A percentile compares a stretch with the other conserved stretches of the same genome.
Conservation (phyloP, 768 basidiomycete genomes). For the Lactarius trivialis region DNA sequence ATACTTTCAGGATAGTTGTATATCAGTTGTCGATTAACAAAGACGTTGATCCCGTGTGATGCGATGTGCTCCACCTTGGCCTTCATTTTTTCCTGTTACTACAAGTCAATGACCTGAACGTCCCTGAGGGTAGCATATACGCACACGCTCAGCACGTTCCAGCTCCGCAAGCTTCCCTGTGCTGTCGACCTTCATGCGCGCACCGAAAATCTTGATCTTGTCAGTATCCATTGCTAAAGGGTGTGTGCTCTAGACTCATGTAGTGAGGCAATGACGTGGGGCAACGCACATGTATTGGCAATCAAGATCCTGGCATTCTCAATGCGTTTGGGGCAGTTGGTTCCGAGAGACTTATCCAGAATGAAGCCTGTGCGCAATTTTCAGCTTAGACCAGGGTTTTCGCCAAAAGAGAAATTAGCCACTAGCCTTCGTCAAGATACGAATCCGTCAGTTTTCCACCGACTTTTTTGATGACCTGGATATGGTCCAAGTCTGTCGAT, state of each 20-base stretch:
- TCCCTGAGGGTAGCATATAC: conserved; percentile 22
- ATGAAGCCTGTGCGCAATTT: conserved; percentile 68
- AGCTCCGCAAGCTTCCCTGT: conserved; percentile 97
- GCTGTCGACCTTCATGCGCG: conserved; percentile 89
- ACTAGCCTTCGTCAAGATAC: conserved; percentile 89
- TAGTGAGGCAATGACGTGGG: background rate
- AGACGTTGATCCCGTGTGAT: conserved; percentile 90
- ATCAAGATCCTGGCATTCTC: conserved; percentile 95
- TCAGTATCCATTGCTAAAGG: conserved; percentile 95
- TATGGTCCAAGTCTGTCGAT: conserved; percentile 94
- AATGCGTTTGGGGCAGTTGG: conserved; percentile 90
- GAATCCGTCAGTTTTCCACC: conserved; percentile 97
- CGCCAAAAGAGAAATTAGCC: background rate
- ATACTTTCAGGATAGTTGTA: conserved; percentile 99
- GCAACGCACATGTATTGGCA: conserved; percentile 86
- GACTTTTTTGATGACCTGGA: conserved; percentile 99
- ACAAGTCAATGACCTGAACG: background rate
- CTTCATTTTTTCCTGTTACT: conserved; percentile 95
- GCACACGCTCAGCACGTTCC: conserved; percentile 86
- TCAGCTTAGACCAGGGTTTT: background rate
- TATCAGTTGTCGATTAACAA: conserved; percentile 96
- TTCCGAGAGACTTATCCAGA: conserved; percentile 90
- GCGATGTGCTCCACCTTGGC: conserved; percentile 94
- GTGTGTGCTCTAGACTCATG: conserved; percentile 4
- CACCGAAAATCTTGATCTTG: conserved; percentile 99